Base-by-base conservation (phyloP, 2,329 filamentous ascomycete genomes). In the Ophiognomonia clavigignenti-juglandacearum region DNA sequence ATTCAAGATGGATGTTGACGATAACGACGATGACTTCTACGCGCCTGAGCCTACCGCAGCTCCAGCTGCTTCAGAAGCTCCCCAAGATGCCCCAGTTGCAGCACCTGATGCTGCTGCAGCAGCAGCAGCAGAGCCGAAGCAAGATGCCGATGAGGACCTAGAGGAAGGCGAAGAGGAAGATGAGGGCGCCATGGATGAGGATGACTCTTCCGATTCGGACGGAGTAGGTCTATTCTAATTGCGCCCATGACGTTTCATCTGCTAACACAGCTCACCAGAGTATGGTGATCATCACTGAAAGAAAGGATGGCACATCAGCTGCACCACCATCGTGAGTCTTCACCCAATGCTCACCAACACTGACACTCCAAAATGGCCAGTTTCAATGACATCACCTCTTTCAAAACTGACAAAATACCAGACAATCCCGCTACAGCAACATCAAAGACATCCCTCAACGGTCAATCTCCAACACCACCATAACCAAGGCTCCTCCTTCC, bases 281-380 rank as follows among this genome's bases (percentile, higher is more conserved):
- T 52, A 81, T 85, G 59, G 81, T 85, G 54, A 85, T 85, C 56
- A 82, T 85, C 57, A 84, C 77, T 18, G 81, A 84, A 60, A 72
- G 79, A 49, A 83, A 82, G 68, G 81, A 85, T 57, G 78, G 78
- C 59, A 73, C 75, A 46, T 82, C 79, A 51, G 71, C 80, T 47
- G 73, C 75, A 43, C 76, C 80, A 43, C 75, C 79, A 53, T 67
- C 73, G 80, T 83, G 67, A 56, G 78, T 66, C 24, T 16, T 6
- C 24, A 26, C 6, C 24, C 24, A 6, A n/a, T n/a, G n/a, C n/a
- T n/a, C n/a, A n/a, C n/a, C n/a, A n/a, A n/a, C n/a, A n/a, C n/a
- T n/a, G n/a, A n/a, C n/a, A n/a, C n/a, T n/a, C n/a, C n/a, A n/a
- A n/a, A n/a, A n/a, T n/a, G n/a, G n/a, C n/a, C n/a, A n/a, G n/a